Conservation (phyloP, 2,329 filamentous ascomycete species). For the Pezicula radicicola region DNA sequence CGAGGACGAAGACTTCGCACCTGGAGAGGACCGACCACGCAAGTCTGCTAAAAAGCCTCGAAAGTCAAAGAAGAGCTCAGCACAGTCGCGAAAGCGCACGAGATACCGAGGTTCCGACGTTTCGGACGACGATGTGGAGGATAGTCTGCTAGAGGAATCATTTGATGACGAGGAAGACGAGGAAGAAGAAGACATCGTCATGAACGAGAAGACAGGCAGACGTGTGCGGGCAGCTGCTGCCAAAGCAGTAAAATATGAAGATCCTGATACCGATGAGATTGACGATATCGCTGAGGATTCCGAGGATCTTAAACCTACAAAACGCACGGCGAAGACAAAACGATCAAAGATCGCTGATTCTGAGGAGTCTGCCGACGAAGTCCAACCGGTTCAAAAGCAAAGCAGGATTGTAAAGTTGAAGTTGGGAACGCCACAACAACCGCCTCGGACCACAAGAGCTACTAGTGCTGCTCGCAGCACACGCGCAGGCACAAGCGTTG, state of each 20-base stretch:
- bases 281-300: conserved; percentile 30
- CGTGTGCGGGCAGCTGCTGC: conserved; percentile 45
- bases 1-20: conserved; percentile 64
- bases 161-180: conserved; percentile 42
- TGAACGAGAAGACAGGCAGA: conserved; percentile 45
- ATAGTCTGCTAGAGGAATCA: conserved; percentile 47
- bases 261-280: conserved; percentile 38
- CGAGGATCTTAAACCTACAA: conserved; percentile 13
- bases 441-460: conserved; percentile 21
- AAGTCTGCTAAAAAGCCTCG: conserved; percentile 40
- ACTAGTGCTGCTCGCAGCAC: conserved; percentile 25
- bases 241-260: conserved; percentile 44
- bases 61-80: conserved; percentile 24
- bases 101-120: conserved; percentile 60
- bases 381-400: conserved; percentile 8
- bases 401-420: conserved; percentile 26
- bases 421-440: conserved; percentile 16
- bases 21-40: conserved; percentile 42
- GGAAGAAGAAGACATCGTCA: conserved; percentile 35
- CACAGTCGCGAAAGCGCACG: conserved; percentile 33
- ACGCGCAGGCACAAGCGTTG: conserved; percentile 22
- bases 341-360: conserved; percentile 5
- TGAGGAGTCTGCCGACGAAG: conserved; percentile 23
- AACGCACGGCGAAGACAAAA: conserved; percentile 22
- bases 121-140: conserved; percentile 54